Percentiles rank a stretch among this genome's conserved stretches.
phyloP scores from a whole-genome alignment of 257 asterid genomes.

The Echites panduratus region DNA sequence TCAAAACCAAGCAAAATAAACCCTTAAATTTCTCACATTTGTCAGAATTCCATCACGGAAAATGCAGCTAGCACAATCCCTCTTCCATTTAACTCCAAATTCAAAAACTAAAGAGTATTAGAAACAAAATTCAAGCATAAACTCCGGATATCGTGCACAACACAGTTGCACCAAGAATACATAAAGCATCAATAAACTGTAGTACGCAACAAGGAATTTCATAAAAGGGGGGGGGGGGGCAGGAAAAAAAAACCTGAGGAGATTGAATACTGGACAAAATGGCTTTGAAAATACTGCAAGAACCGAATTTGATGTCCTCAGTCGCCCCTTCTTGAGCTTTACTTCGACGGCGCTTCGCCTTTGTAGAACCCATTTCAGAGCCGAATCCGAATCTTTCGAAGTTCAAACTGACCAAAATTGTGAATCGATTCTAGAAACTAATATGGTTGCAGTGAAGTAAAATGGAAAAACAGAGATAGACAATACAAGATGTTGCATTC shows the following conservation, averaged over 20 bases:
- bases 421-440: background rate
- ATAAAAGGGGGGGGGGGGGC: too few relatives aligned
- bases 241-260: slow-evolving; percentile 12
- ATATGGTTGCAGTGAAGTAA: background rate
- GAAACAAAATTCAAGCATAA: background rate
- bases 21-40: background rate
- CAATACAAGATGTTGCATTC: background rate
- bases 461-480: background rate
- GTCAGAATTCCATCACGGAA: background rate
- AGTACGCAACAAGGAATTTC: background rate
- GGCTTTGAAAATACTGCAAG: background rate
- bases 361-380: slow-evolving; percentile 8
- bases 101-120: background rate
- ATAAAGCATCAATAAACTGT: background rate
- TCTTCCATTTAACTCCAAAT: background rate
- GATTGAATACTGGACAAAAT: slow-evolving; percentile 13
- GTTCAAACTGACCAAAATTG: background rate
- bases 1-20: background rate
- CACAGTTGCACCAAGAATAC: background rate
- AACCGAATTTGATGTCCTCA: slow-evolving; percentile 2
- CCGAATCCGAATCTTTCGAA: background rate
- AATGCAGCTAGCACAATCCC: background rate
- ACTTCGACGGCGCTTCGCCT: slow-evolving; percentile 5
- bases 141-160: background rate
- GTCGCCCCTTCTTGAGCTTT: background rate